Evolutionary conservation across 1,284 basidiomycete genomes (phyloP).

Genomic region (Tausonia pullulans): DNA sequence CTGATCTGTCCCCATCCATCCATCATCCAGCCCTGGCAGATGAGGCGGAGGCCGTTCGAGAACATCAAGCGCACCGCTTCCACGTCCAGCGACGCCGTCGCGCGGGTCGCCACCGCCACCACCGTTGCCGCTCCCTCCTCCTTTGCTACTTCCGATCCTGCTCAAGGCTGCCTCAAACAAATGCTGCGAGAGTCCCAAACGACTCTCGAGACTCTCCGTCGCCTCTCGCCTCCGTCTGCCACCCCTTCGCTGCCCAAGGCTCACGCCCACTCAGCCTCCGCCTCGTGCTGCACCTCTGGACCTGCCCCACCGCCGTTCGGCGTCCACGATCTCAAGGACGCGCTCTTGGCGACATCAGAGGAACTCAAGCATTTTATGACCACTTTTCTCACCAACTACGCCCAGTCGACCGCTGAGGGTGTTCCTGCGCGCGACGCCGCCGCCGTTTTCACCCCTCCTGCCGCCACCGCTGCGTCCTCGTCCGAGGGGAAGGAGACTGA

Average conservation of each 20-base stretch:
- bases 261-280: neutral
- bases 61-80: neutral
- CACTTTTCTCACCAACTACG: conserved; percentile 51
- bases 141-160: neutral
- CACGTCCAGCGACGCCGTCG: too few species aligned
- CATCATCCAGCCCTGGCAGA: neutral
- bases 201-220: conserved; percentile 3
- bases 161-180: neutral
- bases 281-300: neutral
- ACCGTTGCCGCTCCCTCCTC: neutral
- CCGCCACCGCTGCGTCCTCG: neutral
- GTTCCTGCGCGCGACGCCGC: conserved; percentile 35
- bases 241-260: neutral
- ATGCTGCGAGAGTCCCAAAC: neutral
- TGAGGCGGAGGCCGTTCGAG: neutral
- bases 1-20: neutral
- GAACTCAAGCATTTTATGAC: conserved; percentile 46
- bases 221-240: neutral
- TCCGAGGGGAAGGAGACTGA: neutral
- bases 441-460: conserved; percentile 2
- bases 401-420: conserved; percentile 40
- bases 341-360: conserved; percentile 30
- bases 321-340: neutral
- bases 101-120: neutral
- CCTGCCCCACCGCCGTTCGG: neutral